phyloP scores from a whole-genome alignment of 2,329 filamentous ascomycete genomes.

The Pseudocercospora fijiensis region DNA sequence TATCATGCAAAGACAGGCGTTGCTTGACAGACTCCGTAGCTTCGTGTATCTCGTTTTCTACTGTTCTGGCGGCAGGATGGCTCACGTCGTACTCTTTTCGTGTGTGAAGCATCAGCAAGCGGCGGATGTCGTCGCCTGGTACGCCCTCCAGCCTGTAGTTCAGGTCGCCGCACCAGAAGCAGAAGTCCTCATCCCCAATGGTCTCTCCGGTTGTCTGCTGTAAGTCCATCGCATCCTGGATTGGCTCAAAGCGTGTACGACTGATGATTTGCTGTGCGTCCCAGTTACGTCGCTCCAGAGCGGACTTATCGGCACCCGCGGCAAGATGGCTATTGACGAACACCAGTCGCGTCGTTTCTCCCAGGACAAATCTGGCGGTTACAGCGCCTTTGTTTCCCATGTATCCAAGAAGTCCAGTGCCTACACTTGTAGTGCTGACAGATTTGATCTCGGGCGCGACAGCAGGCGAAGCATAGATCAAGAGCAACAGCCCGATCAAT shows the following conservation, averaged over 20 bases:
- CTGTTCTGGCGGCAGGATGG: slow-evolving; percentile 34
- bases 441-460: slow-evolving; percentile 73
- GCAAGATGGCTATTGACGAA: slow-evolving; percentile 92
- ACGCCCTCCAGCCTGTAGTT: slow-evolving; percentile 90
- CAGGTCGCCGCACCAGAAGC: slow-evolving; percentile 94
- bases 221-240: slow-evolving; percentile 63
- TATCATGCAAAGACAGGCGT: slow-evolving; percentile 17
- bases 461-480: slow-evolving; percentile 80
- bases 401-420: slow-evolving; percentile 87
- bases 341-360: slow-evolving; percentile 82
- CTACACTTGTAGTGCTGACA: slow-evolving; percentile 78
- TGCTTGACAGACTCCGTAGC: slow-evolving; percentile 30
- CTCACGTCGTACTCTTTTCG: slow-evolving; percentile 69
- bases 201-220: slow-evolving; percentile 59
- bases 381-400: slow-evolving; percentile 96
- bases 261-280: slow-evolving; percentile 76
- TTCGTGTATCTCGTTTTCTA: slow-evolving; percentile 39
- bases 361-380: slow-evolving; percentile 75
- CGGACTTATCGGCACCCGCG: slow-evolving; percentile 74
- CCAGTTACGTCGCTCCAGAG: slow-evolving; percentile 84
- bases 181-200: slow-evolving; percentile 88
- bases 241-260: slow-evolving; percentile 75
- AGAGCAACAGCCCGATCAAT: slow-evolving; percentile 73
- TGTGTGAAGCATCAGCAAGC: slow-evolving; percentile 78
- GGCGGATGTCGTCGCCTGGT: slow-evolving; percentile 84